Evolutionary conservation across 345 rosid species (phyloP), one percentile per base, ranked within the genome.

Genomic region (Trapa bicornis): DNA sequence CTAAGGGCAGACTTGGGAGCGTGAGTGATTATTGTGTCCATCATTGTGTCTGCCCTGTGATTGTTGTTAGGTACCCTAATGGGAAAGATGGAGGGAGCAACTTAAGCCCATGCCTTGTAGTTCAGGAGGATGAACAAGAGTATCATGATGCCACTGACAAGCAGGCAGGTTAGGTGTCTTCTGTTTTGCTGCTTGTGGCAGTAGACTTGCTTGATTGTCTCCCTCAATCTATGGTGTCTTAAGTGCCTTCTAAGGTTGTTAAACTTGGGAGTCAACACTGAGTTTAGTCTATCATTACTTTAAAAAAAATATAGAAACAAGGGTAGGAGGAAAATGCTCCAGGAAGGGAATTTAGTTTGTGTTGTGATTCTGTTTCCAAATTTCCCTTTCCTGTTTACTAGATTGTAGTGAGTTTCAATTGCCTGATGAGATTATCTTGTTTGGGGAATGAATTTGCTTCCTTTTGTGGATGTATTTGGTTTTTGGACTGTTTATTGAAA

Each of bases 31-130:
- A 89, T 74, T 89, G 94, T 3, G 96, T 89, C 6, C 90, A 79
- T 75, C 95, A 90, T 64, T 90, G 97, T 72, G 90, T 80, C 60
- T 90, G 95, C 70, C 97, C 97, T 1, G 90, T 90, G 67, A 79
- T 90, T 63, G 95, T 90, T 47, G 97, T 90, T 41, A 81, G 97
- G 63, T 83, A 71, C 73, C 76, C 94, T 0, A 84, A 85, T 75
- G 94, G 85, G 2, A 83, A 80, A 14, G 85, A 84, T 13, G 77
- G 77, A 43, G 77, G 43, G 6, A 75, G 66, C 60, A 70, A 35
- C 58, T 67, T 2, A 3, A 63, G 54, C 73, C 65, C 12, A 29
- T 73, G 74, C 61, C 71, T 87, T 1, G 80, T 76, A 16, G 80
- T 61, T 70, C 84, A 76, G 9, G 88, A 78, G 50, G 91, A 80